phyloP scores from a whole-genome alignment of 768 basidiomycete genomes.

The Pisolithus tinctorius region DNA sequence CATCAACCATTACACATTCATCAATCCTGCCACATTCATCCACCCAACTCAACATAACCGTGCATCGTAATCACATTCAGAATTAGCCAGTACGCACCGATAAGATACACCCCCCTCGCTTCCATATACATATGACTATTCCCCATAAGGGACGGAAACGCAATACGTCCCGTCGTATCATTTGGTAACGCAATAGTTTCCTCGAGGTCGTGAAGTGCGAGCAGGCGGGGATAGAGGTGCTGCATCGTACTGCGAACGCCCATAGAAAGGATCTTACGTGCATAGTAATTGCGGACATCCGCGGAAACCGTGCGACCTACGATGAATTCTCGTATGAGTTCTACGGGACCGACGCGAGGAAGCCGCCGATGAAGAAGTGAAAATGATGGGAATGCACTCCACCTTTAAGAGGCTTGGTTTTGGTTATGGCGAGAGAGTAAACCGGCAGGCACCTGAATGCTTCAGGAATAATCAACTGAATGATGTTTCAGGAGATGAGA shows the following conservation, averaged over 20 bases:
- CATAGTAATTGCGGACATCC: conserved; percentile 88
- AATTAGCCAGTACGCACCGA: conserved; percentile 48
- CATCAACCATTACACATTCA: neutral
- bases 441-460: conserved; percentile 82
- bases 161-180: conserved; percentile 46
- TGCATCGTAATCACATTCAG: neutral
- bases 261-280: conserved; percentile 68
- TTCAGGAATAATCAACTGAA: conserved; percentile 89
- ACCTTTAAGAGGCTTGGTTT: conserved; percentile 94
- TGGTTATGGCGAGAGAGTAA: conserved; percentile 74
- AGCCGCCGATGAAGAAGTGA: conserved; percentile 1
- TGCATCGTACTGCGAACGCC: conserved; percentile 64
- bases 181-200: conserved; percentile 67
- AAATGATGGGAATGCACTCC: conserved; percentile 41
- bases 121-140: conserved; percentile 84
- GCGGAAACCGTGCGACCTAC: conserved; percentile 81
- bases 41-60: neutral
- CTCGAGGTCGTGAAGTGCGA: conserved; percentile 83
- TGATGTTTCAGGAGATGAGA: conserved; percentile 3
- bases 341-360: neutral
- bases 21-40: neutral
- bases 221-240: conserved; percentile 80
- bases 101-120: conserved; percentile 83
- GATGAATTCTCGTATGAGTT: neutral
- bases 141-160: conserved; percentile 74